Conservation (phyloP, 2,329 filamentous ascomycete species). For the Emergomyces orientalis region DNA sequence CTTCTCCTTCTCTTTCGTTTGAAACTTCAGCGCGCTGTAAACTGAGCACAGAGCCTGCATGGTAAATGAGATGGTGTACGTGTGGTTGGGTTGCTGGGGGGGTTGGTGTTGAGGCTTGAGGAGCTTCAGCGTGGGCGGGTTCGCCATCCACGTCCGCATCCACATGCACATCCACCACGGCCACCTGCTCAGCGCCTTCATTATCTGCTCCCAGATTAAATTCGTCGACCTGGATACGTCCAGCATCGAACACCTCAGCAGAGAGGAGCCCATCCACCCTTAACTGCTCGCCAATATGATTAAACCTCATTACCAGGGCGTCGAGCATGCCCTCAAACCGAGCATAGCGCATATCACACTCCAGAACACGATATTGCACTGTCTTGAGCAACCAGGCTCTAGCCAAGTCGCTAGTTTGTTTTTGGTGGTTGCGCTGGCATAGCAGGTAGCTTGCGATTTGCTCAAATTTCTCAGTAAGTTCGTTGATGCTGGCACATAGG, state of each 20-base stretch:
- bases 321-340: not conserved
- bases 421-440: not conserved
- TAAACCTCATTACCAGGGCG: not conserved
- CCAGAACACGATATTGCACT: not conserved
- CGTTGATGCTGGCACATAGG: not conserved
- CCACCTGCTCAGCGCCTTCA: not conserved
- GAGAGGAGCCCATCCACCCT: not conserved
- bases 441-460: not conserved
- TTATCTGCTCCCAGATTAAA: not conserved
- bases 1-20: not conserved
- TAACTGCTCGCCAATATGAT: not conserved
- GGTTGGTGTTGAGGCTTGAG: not conserved
- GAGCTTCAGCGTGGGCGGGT: not conserved
- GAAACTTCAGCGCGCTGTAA: too few relatives aligned
- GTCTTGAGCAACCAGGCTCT: not conserved
- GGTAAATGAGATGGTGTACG: too few relatives aligned
- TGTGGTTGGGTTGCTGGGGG: too few relatives aligned
- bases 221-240: not conserved
- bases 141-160: not conserved
- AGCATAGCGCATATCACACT: not conserved
- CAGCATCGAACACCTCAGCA: not conserved
- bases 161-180: not conserved
- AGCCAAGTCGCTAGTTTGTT: not conserved
- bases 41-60: too few relatives aligned
- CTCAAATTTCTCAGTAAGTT: not conserved